Evolutionary conservation across 2,329 filamentous ascomycete genomes (phyloP), one percentile per base, ranked within the genome.

Genomic region (Sporothrix mexicana): DNA sequence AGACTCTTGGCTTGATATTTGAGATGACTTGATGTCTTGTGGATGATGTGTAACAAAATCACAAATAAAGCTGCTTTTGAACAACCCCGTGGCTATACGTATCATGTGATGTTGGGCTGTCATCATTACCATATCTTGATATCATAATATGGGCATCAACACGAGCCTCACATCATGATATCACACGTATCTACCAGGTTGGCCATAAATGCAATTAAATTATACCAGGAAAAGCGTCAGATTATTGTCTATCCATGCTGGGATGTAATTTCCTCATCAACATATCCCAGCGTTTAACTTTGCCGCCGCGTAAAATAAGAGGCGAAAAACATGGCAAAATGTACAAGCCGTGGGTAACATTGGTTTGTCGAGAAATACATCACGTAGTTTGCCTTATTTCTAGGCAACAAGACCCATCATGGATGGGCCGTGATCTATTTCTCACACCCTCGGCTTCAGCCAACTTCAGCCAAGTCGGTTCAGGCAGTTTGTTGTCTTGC

Each of bases 361-460:
- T 53, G 64, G 23, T 15, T 13, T 9, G 30, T 36, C 30, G 30
- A 36, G 30, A 36, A 36, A 36, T 36, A 36, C 30, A 36, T 36
- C 5, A 49, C 13, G 47, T 49, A 49, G 47, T 23, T 55, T 10
- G n/a, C 36, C 23, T 51, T 7, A 9, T 67, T 67, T 7, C 13
- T 20, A 15, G 20, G 43, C n/a, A 12, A 51, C 62, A 30, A 17
- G 23, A n/a, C 6, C 13, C 62, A 47, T 51, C 20, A 30, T 67
- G 43, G 62, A 67, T 51, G 62, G 20, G 15, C 45, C 23, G 47
- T 68, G 66, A 59, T 69, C 41, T 69, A 69, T 69, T 53, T 69
- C 67, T 25, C 51, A 69, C 30, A 59, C 67, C 49, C 41, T 59
- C 43, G 30, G 36, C 30, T 61, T 61, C 30, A 55, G 51, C 41